These are phyloP conservation scores for Spirogloea muscicola DNA, from an alignment of 139 green algal species.

Conservation along the genomic window DNA sequence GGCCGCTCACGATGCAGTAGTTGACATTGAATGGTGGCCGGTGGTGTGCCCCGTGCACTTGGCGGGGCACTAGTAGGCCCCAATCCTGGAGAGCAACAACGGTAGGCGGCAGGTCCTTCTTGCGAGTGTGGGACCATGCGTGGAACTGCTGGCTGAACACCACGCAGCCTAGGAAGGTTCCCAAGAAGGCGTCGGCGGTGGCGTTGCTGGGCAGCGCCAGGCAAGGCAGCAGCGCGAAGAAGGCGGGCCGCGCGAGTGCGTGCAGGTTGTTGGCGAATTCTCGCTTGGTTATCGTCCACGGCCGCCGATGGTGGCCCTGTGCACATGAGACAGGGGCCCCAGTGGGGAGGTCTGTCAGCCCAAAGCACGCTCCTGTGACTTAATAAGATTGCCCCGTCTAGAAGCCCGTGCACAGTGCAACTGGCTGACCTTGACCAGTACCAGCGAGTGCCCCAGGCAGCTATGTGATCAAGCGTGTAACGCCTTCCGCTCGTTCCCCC, in stretches of 20 bases:
- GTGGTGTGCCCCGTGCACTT: constrained; percentile 89
- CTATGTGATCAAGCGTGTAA: no score
- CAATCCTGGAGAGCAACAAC: constrained; percentile 78
- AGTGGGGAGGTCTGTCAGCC: no score
- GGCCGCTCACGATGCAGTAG: constrained; percentile 94
- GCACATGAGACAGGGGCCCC: neutral
- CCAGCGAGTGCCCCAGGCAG: no score
- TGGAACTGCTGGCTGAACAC: constrained; percentile 96
- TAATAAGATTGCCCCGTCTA: no score
- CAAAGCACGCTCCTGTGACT: no score
- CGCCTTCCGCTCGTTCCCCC: no score
- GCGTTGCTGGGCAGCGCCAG: constrained; percentile 48
- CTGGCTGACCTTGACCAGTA: no score
- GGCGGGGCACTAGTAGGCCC: constrained; percentile 72
- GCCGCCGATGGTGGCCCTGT: constrained; percentile 89
- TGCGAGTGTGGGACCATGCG: constrained; percentile 90
- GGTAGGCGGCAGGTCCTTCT: constrained; percentile 65
- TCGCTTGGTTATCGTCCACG: constrained; percentile 96
- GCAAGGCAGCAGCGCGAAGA: constrained; percentile 41
- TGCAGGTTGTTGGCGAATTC: constrained; percentile 92
- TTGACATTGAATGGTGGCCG: constrained; percentile 87
- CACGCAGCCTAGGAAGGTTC: constrained; percentile 70
- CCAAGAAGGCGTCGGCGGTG: constrained; percentile 61
- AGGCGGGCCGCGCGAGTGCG: constrained; percentile 55
- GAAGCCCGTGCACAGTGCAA: no score